Evolutionary conservation across 2,329 filamentous ascomycete genomes (phyloP).

Genomic region (Botryotinia calthae): DNA sequence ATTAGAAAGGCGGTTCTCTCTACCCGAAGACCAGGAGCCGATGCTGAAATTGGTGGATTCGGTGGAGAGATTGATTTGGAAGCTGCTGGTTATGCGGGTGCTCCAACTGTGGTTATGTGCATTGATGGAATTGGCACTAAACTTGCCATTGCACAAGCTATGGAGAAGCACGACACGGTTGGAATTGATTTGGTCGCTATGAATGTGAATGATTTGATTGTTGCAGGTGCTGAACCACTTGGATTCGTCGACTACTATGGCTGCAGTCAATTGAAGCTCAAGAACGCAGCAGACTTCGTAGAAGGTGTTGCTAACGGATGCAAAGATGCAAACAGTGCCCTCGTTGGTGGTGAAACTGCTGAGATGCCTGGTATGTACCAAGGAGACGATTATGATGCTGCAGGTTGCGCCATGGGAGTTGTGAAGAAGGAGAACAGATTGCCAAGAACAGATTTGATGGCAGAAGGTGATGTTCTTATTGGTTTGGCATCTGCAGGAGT

Average conservation of each 20-base stretch:
- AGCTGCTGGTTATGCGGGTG: slow-evolving; percentile 67
- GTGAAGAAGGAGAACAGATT: slow-evolving; percentile 69
- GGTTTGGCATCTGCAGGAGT: slow-evolving; percentile 82
- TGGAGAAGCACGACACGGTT: slow-evolving; percentile 88
- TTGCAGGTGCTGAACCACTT: slow-evolving; percentile 90
- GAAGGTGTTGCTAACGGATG: slow-evolving; percentile 88
- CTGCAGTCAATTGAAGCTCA: slow-evolving; percentile 80
- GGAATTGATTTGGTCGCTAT: slow-evolving; percentile 84
- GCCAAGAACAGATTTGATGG: slow-evolving; percentile 74
- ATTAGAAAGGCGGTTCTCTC: slow-evolving; percentile 90
- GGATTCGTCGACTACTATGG: slow-evolving; percentile 99
- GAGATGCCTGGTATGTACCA: slow-evolving; percentile 95
- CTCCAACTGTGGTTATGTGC: slow-evolving; percentile 83
- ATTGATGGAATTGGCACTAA: slow-evolving; percentile 98
- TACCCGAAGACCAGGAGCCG: slow-evolving; percentile 80
- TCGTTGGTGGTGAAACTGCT: slow-evolving; percentile 96
- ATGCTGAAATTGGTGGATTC: slow-evolving; percentile 83
- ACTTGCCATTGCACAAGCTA: slow-evolving; percentile 89
- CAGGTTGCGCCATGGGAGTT: slow-evolving; percentile 84
- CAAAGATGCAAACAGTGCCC: slow-evolving; percentile 76
- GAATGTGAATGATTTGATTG: slow-evolving; percentile 95
- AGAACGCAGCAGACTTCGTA: slow-evolving; percentile 79
- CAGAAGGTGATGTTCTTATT: slow-evolving; percentile 77
- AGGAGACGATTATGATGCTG: slow-evolving; percentile 87
- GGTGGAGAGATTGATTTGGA: slow-evolving; percentile 82